Conservation (phyloP, 768 basidiomycete species). For the Tylopilus sp. region DNA sequence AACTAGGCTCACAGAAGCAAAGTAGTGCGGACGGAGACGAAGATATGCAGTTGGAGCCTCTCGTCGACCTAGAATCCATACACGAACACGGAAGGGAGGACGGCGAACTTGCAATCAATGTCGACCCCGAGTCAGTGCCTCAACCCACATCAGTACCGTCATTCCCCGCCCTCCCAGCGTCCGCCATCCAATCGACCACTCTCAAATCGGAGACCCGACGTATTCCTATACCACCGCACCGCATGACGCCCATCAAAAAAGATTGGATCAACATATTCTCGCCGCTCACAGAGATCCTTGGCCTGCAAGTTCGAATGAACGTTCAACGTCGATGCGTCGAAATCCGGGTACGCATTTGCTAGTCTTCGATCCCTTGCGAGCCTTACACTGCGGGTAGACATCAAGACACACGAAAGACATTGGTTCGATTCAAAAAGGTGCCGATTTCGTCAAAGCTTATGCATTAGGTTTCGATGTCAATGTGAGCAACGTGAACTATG, state of each 20-base stretch:
- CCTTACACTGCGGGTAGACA: slow-evolving; percentile 50
- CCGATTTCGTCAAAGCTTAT: slow-evolving; percentile 95
- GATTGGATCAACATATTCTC: slow-evolving; percentile 97
- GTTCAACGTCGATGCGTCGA: slow-evolving; percentile 86
- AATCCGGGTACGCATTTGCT: slow-evolving; percentile 67
- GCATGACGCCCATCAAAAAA: slow-evolving; percentile 95
- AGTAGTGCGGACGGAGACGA: slow-evolving; percentile 24
- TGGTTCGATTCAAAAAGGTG: slow-evolving; percentile 92
- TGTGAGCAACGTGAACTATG: slow-evolving; percentile 42
- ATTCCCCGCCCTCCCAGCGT: slow-evolving; percentile 67
- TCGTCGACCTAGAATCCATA: slow-evolving; percentile 1
- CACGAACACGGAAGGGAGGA: slow-evolving; percentile 38
- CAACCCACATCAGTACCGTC: slow-evolving; percentile 52
- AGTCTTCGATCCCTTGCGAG: not conserved
- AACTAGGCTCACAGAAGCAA: slow-evolving; percentile 11
- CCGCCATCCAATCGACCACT: slow-evolving; percentile 45
- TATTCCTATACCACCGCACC: slow-evolving; percentile 91
- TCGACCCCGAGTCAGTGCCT: slow-evolving; percentile 43
- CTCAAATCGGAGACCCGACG: slow-evolving; percentile 84
- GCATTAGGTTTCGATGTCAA: slow-evolving; percentile 94
- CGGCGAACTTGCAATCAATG: slow-evolving; percentile 62
- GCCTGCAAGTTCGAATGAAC: slow-evolving; percentile 97
- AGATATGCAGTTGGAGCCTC: slow-evolving; percentile 28
- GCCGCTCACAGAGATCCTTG: slow-evolving; percentile 91
- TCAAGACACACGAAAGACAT: slow-evolving; percentile 93